Evolutionary conservation across 345 rosid species (phyloP), one percentile per base, ranked within the genome.

Genomic region (Eucalyptus cloeziana): DNA sequence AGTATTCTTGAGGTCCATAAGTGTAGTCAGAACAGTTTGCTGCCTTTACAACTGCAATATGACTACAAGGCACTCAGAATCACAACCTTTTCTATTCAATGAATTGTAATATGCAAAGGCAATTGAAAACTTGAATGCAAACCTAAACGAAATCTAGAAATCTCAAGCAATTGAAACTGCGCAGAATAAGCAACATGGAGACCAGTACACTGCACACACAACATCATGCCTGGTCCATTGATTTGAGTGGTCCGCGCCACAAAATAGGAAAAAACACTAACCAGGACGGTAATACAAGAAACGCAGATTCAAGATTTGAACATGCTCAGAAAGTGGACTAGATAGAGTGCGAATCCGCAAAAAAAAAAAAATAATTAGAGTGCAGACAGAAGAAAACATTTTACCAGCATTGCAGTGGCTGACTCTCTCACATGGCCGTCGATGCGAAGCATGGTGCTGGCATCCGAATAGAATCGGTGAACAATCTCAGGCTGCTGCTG

Each of bases 401-500:
- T 19, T 93, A 98, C 99, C 97, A 95, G 95, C 93, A 95, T 94
- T 87, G 96, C 89, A 45, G 95, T 89, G 79, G 99, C 99, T 43
- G 99, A 92, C 69, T 97, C 95, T n/a, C 88, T 90, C 15, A 94
- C 87, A 90, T 94, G 96, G 4, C 97, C 99, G 86, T 97, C 97
- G 5, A 98, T 91, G 81, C 98, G 98, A 90, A 96, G 93, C 92
- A 95, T 94, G 88, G 92, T 89, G 91, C 99, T 98, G 88, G 91
- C 69, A 67, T 96, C 98, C 7, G 96, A 91, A 90, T 96, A 98
- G 89, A 98, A 98, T 92, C 94, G 98, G 90, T 98, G 97, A 90
- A 96, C 95, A 71, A 94, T 95, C 87, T 98, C 96, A 12, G 99
- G 99, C 13, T 97, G 97, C 60, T 97, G 97, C 91, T 94, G 95